Base-by-base conservation (phyloP, 2,329 filamentous ascomycete genomes). In the Nemania sp. region DNA sequence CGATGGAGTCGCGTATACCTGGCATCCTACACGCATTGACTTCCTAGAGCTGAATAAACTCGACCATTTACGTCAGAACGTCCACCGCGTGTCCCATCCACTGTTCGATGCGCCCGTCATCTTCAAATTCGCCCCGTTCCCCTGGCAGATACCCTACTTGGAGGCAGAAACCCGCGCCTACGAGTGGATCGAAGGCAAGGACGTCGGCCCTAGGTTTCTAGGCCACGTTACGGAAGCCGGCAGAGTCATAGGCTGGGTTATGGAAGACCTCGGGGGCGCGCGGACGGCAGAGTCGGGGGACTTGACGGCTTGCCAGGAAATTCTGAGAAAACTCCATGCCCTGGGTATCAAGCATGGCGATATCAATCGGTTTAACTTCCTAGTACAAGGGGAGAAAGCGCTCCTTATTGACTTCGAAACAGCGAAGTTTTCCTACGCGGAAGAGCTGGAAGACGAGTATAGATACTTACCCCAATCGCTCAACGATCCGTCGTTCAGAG, bases 351-450 rank as follows among this genome's bases (percentile, higher is more conserved):
- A 44, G 40, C 14, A 24, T 39, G 48, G 48, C 28, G 48, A 51
- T 37, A 51, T 51, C 39, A 51, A 51, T 40, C 43, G 31, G 28
- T 33, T 36, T n/a, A 51, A 51, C 33, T 51, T 44, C 30, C 40
- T 51, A 19, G 48, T 51, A 15, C 48, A 24, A 20, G 39, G 48
- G n/a, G 14, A 44, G n/a, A 31, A 44, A 14, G 19, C 17, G 14
- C 39, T 51, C 37, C 14, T 51, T 14, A 22, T 51, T 15, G 48
- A 51, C 48, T 43, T 44, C 37, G 48, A 51, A 12, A 28, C 12
- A 12, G 26, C 26, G 12, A 28, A 28, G 12, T 28, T 28, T n/a
- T n/a, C n/a, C n/a, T n/a, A n/a, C n/a, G n/a, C n/a, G n/a, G n/a
- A n/a, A n/a, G n/a, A n/a, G n/a, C n/a, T n/a, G n/a, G n/a, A n/a